Conservation (phyloP, 1,284 basidiomycete genomes). For the Schizophyllum amplum region DNA sequence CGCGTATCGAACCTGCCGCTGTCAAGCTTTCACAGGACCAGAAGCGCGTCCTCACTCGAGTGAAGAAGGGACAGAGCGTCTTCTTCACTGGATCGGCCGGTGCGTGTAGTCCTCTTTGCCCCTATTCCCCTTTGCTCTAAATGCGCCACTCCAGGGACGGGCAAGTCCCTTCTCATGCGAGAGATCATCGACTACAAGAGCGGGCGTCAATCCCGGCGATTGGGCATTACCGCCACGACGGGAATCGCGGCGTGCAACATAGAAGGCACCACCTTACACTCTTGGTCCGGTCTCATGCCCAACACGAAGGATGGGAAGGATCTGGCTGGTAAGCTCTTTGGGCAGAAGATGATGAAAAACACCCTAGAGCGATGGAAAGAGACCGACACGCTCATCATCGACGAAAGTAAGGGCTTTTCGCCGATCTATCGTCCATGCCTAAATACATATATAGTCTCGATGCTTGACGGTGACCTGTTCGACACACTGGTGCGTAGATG, state of each 20-base stretch:
- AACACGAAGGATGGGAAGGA: constrained; percentile 15
- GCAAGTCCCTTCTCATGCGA: constrained; percentile 81
- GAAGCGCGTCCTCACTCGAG: constrained; percentile 23
- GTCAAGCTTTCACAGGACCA: constrained; percentile 30
- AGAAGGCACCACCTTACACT: constrained; percentile 81
- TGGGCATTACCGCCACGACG: constrained; percentile 87
- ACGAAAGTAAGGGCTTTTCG: neutral
- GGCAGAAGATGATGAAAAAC: constrained; percentile 26
- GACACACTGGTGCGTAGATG: neutral
- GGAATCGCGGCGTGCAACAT: constrained; percentile 87
- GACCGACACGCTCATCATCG: constrained; percentile 31
- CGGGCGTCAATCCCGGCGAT: constrained; percentile 40
- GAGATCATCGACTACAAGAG: constrained; percentile 59
- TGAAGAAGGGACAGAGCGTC: constrained; percentile 25
- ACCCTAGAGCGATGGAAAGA: constrained; percentile 63
- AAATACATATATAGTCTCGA: neutral
- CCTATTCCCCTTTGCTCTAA: neutral
- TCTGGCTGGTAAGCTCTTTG: neutral
- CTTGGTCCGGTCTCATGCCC: constrained; percentile 80
- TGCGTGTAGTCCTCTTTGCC: constrained; percentile 31
- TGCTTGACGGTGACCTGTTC: neutral
- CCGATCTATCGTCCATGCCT: neutral
- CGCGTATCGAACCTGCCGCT: constrained; percentile 1
- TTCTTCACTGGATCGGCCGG: constrained; percentile 91
- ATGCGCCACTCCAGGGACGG: constrained; percentile 41